Evolutionary conservation across 192 early-diverging fungal genomes (phyloP).

Genomic region (Entomortierella lignicola): DNA sequence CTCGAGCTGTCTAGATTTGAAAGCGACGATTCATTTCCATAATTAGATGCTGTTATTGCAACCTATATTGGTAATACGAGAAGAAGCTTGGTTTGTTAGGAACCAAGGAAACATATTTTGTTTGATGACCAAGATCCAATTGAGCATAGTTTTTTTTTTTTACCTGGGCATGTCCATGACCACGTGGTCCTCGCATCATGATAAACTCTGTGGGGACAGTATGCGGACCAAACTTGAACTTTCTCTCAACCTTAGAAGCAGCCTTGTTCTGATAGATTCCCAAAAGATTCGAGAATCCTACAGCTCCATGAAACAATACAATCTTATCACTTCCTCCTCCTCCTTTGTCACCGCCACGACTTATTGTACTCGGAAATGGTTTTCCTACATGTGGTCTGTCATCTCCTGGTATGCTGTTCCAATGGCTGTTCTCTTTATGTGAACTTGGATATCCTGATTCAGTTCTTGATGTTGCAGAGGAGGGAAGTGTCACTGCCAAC

Average conservation of each 20-base stretch:
- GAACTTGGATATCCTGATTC: no score
- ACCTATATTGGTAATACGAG: constrained; percentile 46
- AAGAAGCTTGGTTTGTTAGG: background rate
- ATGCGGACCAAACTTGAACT: constrained; percentile 69
- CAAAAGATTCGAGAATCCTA: constrained; percentile 81
- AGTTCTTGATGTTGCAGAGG: constrained; percentile 32
- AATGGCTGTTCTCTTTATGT: constrained; percentile 12
- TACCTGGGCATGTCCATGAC: constrained; percentile 91
- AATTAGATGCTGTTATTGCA: constrained; percentile 62
- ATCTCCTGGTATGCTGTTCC: constrained; percentile 14
- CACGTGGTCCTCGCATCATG: constrained; percentile 93
- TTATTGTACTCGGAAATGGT: constrained; percentile 40
- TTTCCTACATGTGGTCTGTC: constrained; percentile 28
- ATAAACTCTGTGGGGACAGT: constrained; percentile 90
- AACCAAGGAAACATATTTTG: no score
- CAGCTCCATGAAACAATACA: constrained; percentile 93
- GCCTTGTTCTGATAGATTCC: constrained; percentile 88
- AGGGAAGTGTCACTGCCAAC: constrained; percentile 81
- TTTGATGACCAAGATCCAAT: background rate
- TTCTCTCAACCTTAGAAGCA: constrained; percentile 69
- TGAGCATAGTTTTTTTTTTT: no score
- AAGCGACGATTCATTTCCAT: constrained; percentile 42
- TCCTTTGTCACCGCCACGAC: constrained; percentile 64
- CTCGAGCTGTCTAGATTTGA: background rate
- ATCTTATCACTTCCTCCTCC: constrained; percentile 66